Base-by-base conservation (phyloP, 148 eudicot genomes). In the Spergularia marina region DNA sequence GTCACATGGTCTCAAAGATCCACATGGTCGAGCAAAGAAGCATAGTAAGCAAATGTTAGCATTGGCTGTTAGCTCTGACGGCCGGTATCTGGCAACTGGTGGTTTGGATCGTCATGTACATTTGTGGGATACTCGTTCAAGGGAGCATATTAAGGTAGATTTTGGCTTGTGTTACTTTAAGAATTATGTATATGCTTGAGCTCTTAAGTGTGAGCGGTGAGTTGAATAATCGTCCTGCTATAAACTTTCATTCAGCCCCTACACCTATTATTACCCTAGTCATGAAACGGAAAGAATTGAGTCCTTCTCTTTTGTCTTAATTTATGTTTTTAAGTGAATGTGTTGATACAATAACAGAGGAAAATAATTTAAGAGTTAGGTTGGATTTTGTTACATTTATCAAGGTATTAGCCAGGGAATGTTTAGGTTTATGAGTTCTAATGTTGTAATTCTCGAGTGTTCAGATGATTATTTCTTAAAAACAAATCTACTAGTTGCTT, bases 71-170 rank as follows among this genome's bases (percentile, higher is more conserved):
- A 96, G 94, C 78, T 85, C 94, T 73, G 99, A 96, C 78, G 91
- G 93, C 62, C 91, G 99, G 15, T 92, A 92, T 88, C 82, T 96
- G 84, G 99, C 97, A 13, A 88, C 86, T 77, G 92, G 91, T 65
- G 99, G 99, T 68, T 80, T 89, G 62, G 99, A 92, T 87, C 97
- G 97, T 61, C 98, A 96, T 81, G 78, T 96, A 73, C 99, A 92
- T 91, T 61, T 96, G 69, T 96, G 99, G 99, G 99, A 96, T 79
- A 84, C 86, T 59, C 96, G 99, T 58, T 82, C 97, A 60, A 77
- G 91, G 67, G 83, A 88, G 80, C 96, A 96, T 82, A 77, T 96
- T 78, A 89, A 87, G 96, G 99, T 94, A 78, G 73, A 65, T 63
- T 10, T 64, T 41, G 40, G 16, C 20, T 73, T 53, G 18, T 39